Evolutionary conservation across 805 yeast species (phyloP).

Genomic region (Danielia reshetovae): DNA sequence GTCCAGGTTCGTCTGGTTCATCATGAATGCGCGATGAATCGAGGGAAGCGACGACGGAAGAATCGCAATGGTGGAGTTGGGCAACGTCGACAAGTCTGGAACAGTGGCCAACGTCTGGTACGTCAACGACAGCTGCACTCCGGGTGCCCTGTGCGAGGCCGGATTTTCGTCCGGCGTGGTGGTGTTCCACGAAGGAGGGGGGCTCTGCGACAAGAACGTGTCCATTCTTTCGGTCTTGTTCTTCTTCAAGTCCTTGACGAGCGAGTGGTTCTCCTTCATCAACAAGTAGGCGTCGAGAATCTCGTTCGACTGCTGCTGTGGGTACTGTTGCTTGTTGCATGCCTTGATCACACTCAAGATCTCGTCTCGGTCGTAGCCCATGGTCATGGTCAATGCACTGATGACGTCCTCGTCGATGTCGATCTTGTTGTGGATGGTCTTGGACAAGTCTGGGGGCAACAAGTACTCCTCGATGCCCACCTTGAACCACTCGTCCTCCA

Average conservation of each 20-base stretch:
- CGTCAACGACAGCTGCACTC: conserved; percentile 42
- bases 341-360: conserved; percentile 66
- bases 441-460: conserved; percentile 51
- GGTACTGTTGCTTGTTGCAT: conserved; percentile 34
- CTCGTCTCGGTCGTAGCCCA: conserved; percentile 88
- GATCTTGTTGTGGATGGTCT: conserved; percentile 32
- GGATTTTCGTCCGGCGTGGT: conserved; percentile 12
- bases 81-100: conserved; percentile 48
- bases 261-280: conserved; percentile 71
- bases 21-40: conserved; percentile 91
- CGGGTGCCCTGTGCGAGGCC: conserved; percentile 34
- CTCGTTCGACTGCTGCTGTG: conserved; percentile 51
- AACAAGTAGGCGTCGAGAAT: conserved; percentile 82
- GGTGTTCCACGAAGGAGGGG: conserved; percentile 47
- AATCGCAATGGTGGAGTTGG: conserved; percentile 83
- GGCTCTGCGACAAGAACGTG: conserved; percentile 56
- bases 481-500: conserved; percentile 93
- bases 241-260: conserved; percentile 63
- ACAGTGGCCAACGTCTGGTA: conserved; percentile 46
- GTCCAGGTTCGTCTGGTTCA: conserved; percentile 37
- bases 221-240: conserved; percentile 50
- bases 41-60: conserved; percentile 92
- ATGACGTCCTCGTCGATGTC: conserved; percentile 75
- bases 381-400: conserved; percentile 66
- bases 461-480: conserved; percentile 76